A percentile compares a stretch with the other conserved stretches of the same genome.
Evolutionary conservation across 1,139 yeast genomes (phyloP).

Genomic region (Arxiozyma heterogenica): DNA sequence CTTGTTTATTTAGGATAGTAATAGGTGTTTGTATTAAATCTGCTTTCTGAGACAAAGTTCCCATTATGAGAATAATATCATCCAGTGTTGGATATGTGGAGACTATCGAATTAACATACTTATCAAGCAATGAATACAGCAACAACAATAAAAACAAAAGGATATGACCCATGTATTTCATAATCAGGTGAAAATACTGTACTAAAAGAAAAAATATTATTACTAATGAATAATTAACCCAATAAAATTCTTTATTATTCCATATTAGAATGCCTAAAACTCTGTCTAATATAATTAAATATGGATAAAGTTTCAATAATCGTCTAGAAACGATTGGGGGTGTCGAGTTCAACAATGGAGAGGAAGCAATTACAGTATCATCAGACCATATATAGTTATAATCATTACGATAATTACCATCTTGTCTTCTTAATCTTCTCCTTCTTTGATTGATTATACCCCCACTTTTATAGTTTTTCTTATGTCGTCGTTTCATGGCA

Average conservation of each 20-base stretch:
- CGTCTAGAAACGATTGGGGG: constrained; percentile 89
- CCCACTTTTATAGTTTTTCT: neutral
- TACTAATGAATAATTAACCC: constrained; percentile 41
- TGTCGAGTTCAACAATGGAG: constrained; percentile 70
- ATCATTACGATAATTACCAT: neutral
- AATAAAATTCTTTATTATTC: constrained; percentile 49
- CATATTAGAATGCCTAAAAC: constrained; percentile 69
- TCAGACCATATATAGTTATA: neutral
- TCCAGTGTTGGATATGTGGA: constrained; percentile 73
- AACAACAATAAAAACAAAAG: constrained; percentile 60
- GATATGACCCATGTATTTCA: constrained; percentile 74
- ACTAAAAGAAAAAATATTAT: constrained; percentile 51
- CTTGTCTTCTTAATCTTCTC: neutral
- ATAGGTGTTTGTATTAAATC: constrained; percentile 72
- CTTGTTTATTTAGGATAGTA: constrained; percentile 65
- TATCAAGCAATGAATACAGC: constrained; percentile 54
- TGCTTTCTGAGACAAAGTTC: constrained; percentile 64
- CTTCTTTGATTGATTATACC: neutral
- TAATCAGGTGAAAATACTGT: constrained; percentile 62
- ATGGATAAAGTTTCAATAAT: constrained; percentile 75
- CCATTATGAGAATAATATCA: constrained; percentile 72
- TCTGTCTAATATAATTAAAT: constrained; percentile 64
- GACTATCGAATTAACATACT: constrained; percentile 44
- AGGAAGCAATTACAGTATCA: constrained; percentile 22
- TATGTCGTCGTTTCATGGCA: neutral